phyloP scores from a whole-genome alignment of 2,329 filamentous ascomycete genomes.

The Alternaria panax region DNA sequence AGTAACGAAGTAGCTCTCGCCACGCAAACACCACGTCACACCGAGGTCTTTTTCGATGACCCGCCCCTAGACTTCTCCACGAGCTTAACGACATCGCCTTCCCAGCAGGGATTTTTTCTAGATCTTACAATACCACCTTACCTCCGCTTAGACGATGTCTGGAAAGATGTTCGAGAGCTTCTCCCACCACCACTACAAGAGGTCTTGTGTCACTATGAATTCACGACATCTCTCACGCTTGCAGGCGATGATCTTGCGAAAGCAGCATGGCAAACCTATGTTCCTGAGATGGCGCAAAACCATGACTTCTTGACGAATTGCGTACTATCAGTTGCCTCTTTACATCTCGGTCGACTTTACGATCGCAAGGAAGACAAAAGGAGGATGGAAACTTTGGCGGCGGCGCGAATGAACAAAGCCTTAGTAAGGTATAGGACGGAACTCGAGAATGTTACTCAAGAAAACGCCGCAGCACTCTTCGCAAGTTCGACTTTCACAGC shows the following conservation, averaged over 20 bases:
- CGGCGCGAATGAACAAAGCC: slow-evolving; percentile 46
- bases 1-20: slow-evolving; percentile 15
- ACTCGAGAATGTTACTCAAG: slow-evolving; percentile 48
- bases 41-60: slow-evolving; percentile 14
- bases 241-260: slow-evolving; percentile 41
- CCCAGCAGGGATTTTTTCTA: slow-evolving; percentile 1
- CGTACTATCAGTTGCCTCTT: slow-evolving; percentile 55
- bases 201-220: slow-evolving; percentile 46
- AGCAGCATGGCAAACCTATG: slow-evolving; percentile 39
- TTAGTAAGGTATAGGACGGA: slow-evolving; percentile 37
- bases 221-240: slow-evolving; percentile 42
- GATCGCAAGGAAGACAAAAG: slow-evolving; percentile 27
- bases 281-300: slow-evolving; percentile 51
- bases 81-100: not conserved
- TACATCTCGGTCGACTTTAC: slow-evolving; percentile 55
- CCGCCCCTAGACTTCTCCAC: not conserved
- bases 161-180: slow-evolving; percentile 35
- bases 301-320: slow-evolving; percentile 56
- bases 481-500: slow-evolving; percentile 43
- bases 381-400: slow-evolving; percentile 39
- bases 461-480: slow-evolving; percentile 54
- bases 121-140: slow-evolving; percentile 30
- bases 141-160: slow-evolving; percentile 37
- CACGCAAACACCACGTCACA: slow-evolving; percentile 18
- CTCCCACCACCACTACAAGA: slow-evolving; percentile 35